A percentile compares a stretch with the other conserved stretches of the same genome.
Evolutionary conservation across 148 eudicot species (phyloP).

Genomic region (Vaccinium darrowii): DNA sequence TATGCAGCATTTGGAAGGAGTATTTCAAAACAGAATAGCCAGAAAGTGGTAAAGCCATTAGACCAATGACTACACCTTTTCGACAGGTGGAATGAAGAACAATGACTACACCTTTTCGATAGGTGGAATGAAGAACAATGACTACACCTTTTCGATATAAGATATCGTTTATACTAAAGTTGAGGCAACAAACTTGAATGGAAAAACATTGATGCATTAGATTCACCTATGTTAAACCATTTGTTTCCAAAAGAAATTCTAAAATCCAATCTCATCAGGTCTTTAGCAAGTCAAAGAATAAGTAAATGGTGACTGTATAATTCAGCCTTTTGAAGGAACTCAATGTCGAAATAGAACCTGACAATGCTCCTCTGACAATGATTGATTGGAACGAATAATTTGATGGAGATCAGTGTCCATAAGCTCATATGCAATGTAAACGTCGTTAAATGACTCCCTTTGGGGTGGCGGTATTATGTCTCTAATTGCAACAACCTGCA

Average conservation of each 20-base stretch:
- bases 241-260: neutral
- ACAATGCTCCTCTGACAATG: slow-evolving; percentile 87
- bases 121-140: neutral
- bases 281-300: neutral
- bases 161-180: neutral
- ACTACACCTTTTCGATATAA: neutral
- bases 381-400: slow-evolving; percentile 91
- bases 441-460: slow-evolving; percentile 80
- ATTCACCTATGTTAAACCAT: neutral
- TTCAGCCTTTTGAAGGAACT: neutral
- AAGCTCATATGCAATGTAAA: slow-evolving; percentile 90
- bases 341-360: slow-evolving; percentile 48
- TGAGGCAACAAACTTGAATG: neutral
- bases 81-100: neutral
- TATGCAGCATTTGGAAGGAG: neutral
- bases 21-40: neutral
- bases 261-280: neutral
- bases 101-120: neutral
- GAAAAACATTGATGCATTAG: neutral
- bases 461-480: slow-evolving; percentile 93
- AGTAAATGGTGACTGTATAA: neutral
- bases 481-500: slow-evolving; percentile 90
- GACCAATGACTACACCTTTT: neutral
- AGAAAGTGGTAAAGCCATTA: neutral
- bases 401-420: slow-evolving; percentile 99